These are phyloP conservation scores for Euphorbia pulcherrima DNA, from an alignment of 345 rosid species.

Conservation along the genomic window DNA sequence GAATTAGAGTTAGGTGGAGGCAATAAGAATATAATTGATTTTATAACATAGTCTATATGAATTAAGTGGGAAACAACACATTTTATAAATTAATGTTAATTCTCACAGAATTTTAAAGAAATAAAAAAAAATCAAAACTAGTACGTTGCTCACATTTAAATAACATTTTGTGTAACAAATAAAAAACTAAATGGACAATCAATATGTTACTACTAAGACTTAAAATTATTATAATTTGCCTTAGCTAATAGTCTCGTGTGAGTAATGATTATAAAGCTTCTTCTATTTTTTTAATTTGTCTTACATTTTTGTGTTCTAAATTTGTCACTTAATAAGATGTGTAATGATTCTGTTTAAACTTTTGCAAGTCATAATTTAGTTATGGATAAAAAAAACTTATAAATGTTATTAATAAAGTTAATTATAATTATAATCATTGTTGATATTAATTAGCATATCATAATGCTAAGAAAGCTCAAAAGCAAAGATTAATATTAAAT, in stretches of 20 bases:
- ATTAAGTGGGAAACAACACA: neutral
- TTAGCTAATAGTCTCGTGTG: neutral
- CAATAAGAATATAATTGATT: too few species aligned
- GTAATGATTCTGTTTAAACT: slow-evolving; percentile 11
- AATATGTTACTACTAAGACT: neutral
- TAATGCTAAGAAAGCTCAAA: slow-evolving; percentile 9
- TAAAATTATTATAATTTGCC: too few species aligned
- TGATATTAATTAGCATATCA: slow-evolving; percentile 27
- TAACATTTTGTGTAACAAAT: too few species aligned
- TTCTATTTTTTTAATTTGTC: neutral
- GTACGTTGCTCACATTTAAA: too few species aligned
- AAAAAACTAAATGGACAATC: neutral
- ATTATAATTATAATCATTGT: neutral
- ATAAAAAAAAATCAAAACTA: too few species aligned
- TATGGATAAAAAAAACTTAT: neutral
- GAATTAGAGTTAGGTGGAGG: too few species aligned
- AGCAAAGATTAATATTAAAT: slow-evolving; percentile 10
- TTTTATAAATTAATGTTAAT: neutral
- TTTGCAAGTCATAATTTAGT: slow-evolving; percentile 10
- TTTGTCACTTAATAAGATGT: neutral
- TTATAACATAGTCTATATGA: too few species aligned
- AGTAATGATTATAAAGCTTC: neutral
- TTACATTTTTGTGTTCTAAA: neutral
- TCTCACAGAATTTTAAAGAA: too few species aligned
- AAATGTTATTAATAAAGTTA: too few species aligned